A percentile compares a stretch with the other conserved stretches of the same genome.
phyloP scores from a whole-genome alignment of 2,329 filamentous ascomycete species.

The Penicillium corylophilum region DNA sequence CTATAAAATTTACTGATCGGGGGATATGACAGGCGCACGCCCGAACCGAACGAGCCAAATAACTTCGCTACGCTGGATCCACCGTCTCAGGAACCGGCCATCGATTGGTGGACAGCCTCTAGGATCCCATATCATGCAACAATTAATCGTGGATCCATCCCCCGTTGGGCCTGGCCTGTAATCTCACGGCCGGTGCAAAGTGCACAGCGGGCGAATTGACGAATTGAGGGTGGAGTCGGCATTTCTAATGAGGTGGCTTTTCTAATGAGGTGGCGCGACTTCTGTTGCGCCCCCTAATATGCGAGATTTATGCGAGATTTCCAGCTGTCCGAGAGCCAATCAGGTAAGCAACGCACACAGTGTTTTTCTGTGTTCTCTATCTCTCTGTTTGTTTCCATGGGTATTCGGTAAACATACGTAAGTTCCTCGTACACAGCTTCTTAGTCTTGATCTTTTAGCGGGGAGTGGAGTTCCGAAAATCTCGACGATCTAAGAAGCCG shows the following conservation, averaged over 20 bases:
- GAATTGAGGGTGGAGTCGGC: background rate
- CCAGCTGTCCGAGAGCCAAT: too few species aligned
- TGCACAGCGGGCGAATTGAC: too few species aligned
- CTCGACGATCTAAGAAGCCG: background rate
- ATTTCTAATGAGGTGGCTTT: background rate
- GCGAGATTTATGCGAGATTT: background rate
- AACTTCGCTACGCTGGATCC: background rate
- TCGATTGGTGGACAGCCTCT: background rate
- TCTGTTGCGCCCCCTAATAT: background rate
- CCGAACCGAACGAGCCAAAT: background rate
- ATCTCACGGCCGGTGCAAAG: background rate
- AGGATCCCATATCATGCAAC: background rate
- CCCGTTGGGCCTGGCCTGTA: background rate
- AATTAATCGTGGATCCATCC: background rate
- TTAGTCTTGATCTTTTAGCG: too few species aligned
- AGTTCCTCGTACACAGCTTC: too few species aligned
- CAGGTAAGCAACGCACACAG: too few species aligned
- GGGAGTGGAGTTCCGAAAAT: too few species aligned
- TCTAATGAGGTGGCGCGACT: background rate
- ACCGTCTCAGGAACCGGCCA: constrained; percentile 1
- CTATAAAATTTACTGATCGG: background rate
- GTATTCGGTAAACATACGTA: too few species aligned
- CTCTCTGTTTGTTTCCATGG: too few species aligned
- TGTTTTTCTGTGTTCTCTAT: too few species aligned
- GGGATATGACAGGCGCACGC: background rate